A percentile compares a stretch with the other conserved stretches of the same genome.
Conservation (phyloP, 495 filamentous ascomycete species). For the Lentithecium fluviatile region DNA sequence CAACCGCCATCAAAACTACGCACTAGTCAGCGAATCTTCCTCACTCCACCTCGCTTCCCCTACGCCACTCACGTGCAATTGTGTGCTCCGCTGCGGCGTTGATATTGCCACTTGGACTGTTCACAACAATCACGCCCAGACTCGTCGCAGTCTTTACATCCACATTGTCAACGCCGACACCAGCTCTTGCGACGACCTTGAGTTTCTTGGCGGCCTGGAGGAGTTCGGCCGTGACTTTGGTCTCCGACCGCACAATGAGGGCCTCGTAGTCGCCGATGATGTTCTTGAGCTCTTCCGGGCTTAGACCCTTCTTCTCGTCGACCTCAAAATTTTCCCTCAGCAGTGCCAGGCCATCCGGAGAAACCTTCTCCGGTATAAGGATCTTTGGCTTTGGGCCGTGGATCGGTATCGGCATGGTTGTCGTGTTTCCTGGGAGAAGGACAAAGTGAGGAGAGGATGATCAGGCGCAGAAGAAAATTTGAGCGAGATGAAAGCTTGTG, state of each 20-base stretch:
- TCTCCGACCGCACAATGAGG: constrained; percentile 70
- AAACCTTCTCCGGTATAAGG: constrained; percentile 70
- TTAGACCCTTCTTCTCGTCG: constrained; percentile 57
- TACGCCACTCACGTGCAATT: constrained; percentile 46
- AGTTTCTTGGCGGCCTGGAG: constrained; percentile 59
- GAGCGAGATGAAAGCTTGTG: constrained; percentile 1
- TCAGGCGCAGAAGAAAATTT: not conserved
- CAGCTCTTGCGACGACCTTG: constrained; percentile 70
- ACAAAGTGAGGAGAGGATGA: not conserved
- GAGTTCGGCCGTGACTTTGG: constrained; percentile 62
- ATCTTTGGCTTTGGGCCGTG: constrained; percentile 52
- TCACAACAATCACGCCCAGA: constrained; percentile 68
- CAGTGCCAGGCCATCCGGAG: constrained; percentile 65
- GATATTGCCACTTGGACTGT: constrained; percentile 68
- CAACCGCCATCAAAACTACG: constrained; percentile 60
- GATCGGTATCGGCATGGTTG: constrained; percentile 28
- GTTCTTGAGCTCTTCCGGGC: constrained; percentile 53
- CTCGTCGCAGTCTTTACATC: constrained; percentile 65
- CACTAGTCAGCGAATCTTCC: constrained; percentile 1
- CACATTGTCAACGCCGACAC: constrained; percentile 76
- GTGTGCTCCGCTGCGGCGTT: constrained; percentile 70
- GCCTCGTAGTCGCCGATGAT: constrained; percentile 65
- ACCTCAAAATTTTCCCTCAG: constrained; percentile 58
- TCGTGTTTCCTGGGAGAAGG: not conserved
- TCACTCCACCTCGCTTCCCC: too few species aligned